Conservation (phyloP, 179 eudicot genomes). For the Sideroxylon spinosum region DNA sequence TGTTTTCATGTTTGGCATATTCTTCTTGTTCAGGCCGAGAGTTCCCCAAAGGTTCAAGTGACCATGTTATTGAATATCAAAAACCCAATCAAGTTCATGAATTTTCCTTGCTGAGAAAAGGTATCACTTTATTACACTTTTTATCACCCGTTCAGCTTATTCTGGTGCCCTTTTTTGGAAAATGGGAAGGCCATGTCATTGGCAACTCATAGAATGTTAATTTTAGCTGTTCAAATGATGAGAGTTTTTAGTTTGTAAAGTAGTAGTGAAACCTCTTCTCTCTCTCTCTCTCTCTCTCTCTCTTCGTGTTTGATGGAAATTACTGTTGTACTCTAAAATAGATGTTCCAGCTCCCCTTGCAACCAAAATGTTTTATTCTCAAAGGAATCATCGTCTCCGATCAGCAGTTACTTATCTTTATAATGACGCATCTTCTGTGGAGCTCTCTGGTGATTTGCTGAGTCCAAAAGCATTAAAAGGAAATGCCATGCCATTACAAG, state of each 20-base stretch:
- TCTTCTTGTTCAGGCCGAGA: constrained; percentile 26
- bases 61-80: background rate
- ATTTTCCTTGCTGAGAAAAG: constrained; percentile 17
- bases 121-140: constrained; percentile 12
- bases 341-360: constrained; percentile 67
- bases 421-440: constrained; percentile 27
- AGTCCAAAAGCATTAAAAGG: constrained; percentile 25
- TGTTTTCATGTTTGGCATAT: background rate
- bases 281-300: background rate
- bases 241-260: background rate
- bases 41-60: constrained; percentile 19
- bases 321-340: constrained; percentile 24
- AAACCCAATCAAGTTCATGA: constrained; percentile 18
- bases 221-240: background rate
- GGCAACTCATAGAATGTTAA: background rate
- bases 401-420: constrained; percentile 50
- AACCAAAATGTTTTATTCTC: constrained; percentile 63
- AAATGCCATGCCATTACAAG: constrained; percentile 25
- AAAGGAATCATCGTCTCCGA: constrained; percentile 57
- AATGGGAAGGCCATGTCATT: background rate
- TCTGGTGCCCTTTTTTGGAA: background rate
- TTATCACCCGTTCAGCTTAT: background rate
- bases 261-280: background rate
- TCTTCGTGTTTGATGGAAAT: constrained; percentile 7
- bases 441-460: constrained; percentile 24